Conservation (phyloP, 768 basidiomycete species). For the Cystobasidium ongulense region DNA sequence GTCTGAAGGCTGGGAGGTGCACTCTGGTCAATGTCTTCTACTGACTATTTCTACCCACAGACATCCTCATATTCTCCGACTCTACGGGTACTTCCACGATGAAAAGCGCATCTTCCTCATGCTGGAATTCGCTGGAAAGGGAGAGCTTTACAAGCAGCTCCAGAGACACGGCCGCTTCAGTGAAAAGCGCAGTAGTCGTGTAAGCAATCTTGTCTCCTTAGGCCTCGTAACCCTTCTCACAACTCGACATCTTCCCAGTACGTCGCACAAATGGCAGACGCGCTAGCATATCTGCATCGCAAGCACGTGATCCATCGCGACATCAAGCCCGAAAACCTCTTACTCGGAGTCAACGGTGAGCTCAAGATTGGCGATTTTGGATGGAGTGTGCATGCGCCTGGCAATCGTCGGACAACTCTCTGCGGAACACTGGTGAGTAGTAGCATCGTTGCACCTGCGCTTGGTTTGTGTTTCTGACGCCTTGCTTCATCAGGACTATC, state of each 20-base stretch:
- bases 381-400: constrained; percentile 94
- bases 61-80: constrained; percentile 84
- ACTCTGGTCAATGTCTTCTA: not conserved
- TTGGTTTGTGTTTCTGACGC: not conserved
- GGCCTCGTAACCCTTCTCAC: no score
- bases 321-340: constrained; percentile 95
- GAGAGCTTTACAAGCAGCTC: constrained; percentile 93
- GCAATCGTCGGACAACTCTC: constrained; percentile 53
- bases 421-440: not conserved
- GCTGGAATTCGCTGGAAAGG: constrained; percentile 94
- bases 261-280: constrained; percentile 97
- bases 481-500: constrained; percentile 61
- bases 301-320: constrained; percentile 99
- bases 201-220: constrained; percentile 40
- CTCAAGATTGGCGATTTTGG: constrained; percentile 98
- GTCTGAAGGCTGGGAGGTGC: not conserved
- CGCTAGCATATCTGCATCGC: constrained; percentile 75
- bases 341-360: constrained; percentile 89
- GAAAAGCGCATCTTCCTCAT: constrained; percentile 95
- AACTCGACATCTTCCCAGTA: constrained; percentile 63
- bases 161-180: constrained; percentile 75
- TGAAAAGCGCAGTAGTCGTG: constrained; percentile 68
- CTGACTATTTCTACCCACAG: constrained; percentile 44
- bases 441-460: not conserved
- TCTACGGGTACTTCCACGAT: constrained; percentile 98